These are phyloP conservation scores for Arachnopeziza araneosa DNA, from an alignment of 2,329 filamentous ascomycete genomes.

Conservation along the genomic window DNA sequence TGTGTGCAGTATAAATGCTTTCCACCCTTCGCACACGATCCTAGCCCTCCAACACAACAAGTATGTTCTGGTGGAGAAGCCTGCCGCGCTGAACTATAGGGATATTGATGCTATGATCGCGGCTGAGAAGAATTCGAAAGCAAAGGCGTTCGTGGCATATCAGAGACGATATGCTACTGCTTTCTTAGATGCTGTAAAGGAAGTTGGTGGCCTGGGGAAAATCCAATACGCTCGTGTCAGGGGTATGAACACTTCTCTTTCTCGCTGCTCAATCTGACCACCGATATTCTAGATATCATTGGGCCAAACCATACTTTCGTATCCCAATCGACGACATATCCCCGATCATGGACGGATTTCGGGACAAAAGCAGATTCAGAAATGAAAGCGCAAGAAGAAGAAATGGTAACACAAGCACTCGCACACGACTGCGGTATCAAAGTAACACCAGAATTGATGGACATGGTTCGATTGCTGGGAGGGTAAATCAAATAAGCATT, in stretches of 20 bases:
- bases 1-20: slow-evolving; percentile 47
- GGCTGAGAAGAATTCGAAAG: slow-evolving; percentile 40
- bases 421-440: slow-evolving; percentile 17
- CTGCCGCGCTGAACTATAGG: slow-evolving; percentile 22
- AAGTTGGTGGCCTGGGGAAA: slow-evolving; percentile 44
- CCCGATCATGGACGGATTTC: slow-evolving; percentile 39
- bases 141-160: slow-evolving; percentile 51
- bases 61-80: slow-evolving; percentile 55
- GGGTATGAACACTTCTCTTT: background rate
- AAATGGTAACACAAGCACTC: slow-evolving; percentile 32
- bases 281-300: slow-evolving; percentile 37
- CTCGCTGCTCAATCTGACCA: background rate
- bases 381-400: slow-evolving; percentile 7
- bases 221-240: slow-evolving; percentile 50
- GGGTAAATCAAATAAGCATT: slow-evolving; percentile 18
- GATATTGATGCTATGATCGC: slow-evolving; percentile 35
- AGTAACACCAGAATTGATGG: background rate
- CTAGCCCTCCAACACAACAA: slow-evolving; percentile 49
- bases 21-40: slow-evolving; percentile 47
- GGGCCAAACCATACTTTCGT: slow-evolving; percentile 49
- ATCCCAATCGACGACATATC: slow-evolving; percentile 43
- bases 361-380: slow-evolving; percentile 24
- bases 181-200: slow-evolving; percentile 48
- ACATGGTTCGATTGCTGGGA: background rate
- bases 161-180: slow-evolving; percentile 55